A percentile compares a stretch with the other conserved stretches of the same genome.
Evolutionary conservation across 2,329 filamentous ascomycete genomes (phyloP).

Genomic region (Hymenoscyphus linearis): DNA sequence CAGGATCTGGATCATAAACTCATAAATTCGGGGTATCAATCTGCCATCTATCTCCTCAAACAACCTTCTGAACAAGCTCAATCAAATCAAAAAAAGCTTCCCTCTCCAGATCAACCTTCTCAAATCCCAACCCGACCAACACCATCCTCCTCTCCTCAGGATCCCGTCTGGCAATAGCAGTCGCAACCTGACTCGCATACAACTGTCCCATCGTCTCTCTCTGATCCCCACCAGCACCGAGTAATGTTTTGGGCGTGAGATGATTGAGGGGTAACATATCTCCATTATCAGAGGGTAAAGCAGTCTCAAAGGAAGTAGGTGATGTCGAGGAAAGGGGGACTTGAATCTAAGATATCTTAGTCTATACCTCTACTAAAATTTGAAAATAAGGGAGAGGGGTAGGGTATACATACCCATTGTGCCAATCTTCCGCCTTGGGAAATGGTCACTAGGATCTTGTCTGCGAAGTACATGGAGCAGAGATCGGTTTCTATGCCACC

Average conservation of each 20-base stretch:
- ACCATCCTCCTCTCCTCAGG: slow-evolving; percentile 58
- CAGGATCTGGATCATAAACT: background rate
- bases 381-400: slow-evolving; percentile 16
- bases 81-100: slow-evolving; percentile 61
- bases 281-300: slow-evolving; percentile 31
- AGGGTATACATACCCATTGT: slow-evolving; percentile 96
- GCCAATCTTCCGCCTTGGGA: slow-evolving; percentile 79
- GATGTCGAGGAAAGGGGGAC: slow-evolving; percentile 69
- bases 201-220: slow-evolving; percentile 83
- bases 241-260: slow-evolving; percentile 78
- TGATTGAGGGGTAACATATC: slow-evolving; percentile 67
- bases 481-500: slow-evolving; percentile 68
- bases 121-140: slow-evolving; percentile 56
- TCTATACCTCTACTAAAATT: too few species aligned
- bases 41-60: slow-evolving; percentile 16
- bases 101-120: slow-evolving; percentile 39
- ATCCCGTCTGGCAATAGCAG: slow-evolving; percentile 65
- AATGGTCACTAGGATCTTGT: slow-evolving; percentile 87
- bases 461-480: slow-evolving; percentile 68
- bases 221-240: slow-evolving; percentile 75
- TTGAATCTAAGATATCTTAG: too few species aligned
- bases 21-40: background rate
- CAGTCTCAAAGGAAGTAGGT: slow-evolving; percentile 54
- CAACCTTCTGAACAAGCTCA: slow-evolving; percentile 54
- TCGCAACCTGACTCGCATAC: slow-evolving; percentile 84